Conservation (phyloP, 495 filamentous ascomycete genomes). For the Aspergillus bridgeri region DNA sequence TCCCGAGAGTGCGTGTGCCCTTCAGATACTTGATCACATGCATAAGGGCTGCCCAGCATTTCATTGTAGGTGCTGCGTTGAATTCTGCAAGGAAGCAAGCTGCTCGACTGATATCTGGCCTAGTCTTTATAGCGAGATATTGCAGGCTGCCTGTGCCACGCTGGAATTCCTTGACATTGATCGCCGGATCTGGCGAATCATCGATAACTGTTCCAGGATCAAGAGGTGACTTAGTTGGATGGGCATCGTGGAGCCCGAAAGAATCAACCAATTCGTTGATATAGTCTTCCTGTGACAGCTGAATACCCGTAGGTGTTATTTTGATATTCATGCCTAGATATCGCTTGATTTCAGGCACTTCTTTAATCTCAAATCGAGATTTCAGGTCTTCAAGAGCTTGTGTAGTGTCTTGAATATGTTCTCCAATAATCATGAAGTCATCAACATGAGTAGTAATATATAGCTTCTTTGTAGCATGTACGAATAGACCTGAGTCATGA, state of each 20-base stretch:
- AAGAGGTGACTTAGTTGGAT: neutral
- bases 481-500: constrained; percentile 1
- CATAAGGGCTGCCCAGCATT: constrained; percentile 3
- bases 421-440: constrained; percentile 3
- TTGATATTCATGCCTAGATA: constrained; percentile 5
- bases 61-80: neutral
- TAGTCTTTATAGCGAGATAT: constrained; percentile 4
- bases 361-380: constrained; percentile 2
- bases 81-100: constrained; percentile 3
- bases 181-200: neutral
- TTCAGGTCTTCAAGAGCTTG: constrained; percentile 1
- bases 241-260: neutral
- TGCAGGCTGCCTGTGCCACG: constrained; percentile 1
- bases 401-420: neutral
- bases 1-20: neutral
- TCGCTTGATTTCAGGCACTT: constrained; percentile 2
- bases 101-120: constrained; percentile 2
- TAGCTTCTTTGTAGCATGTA: neutral
- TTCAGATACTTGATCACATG: constrained; percentile 2
- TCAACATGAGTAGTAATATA: constrained; percentile 3
- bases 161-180: constrained; percentile 1
- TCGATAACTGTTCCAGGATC: constrained; percentile 1
- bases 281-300: neutral
- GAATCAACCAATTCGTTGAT: neutral
- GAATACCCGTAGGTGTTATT: neutral